A percentile compares a stretch with the other conserved stretches of the same genome.
These are phyloP conservation scores for Neurospora terricola DNA, from an alignment of 495 filamentous ascomycete species.

Conservation along the genomic window DNA sequence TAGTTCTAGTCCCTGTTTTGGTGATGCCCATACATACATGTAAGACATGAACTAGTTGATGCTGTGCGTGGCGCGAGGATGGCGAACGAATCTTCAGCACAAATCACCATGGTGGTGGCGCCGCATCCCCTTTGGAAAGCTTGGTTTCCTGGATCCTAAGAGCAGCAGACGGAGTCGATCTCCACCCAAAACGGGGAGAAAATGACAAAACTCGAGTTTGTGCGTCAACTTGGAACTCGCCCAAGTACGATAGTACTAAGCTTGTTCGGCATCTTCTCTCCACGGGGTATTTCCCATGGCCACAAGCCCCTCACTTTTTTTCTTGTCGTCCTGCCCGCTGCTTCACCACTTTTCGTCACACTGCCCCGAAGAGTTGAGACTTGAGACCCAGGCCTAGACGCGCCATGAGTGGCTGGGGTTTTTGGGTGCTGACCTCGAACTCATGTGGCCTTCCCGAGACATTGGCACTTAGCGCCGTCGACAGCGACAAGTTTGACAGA, in stretches of 20 bases:
- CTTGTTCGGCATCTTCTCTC: background rate
- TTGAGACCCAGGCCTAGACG: slow-evolving; percentile 3
- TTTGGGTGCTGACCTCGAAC: slow-evolving; percentile 19
- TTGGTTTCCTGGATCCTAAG: background rate
- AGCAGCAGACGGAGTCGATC: background rate
- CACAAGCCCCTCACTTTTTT: background rate
- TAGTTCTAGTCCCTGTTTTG: background rate
- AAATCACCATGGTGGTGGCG: background rate
- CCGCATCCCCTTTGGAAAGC: background rate
- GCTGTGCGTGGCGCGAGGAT: background rate
- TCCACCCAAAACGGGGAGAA: background rate
- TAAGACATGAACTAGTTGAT: background rate
- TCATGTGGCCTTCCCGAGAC: slow-evolving; percentile 21
- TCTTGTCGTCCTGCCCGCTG: background rate
- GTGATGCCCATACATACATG: background rate
- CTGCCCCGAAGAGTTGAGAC: background rate
- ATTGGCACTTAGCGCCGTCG: slow-evolving; percentile 1
- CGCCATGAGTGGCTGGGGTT: slow-evolving; percentile 15
- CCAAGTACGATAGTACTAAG: background rate
- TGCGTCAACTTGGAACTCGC: background rate
- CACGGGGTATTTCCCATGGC: background rate
- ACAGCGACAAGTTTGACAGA: slow-evolving; percentile 1
- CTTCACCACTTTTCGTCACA: background rate
- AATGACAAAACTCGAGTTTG: background rate
- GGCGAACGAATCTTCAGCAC: background rate